Evolutionary conservation across 352 stramenopile species (phyloP).

Genomic region (Globisporangium cederbergense): DNA sequence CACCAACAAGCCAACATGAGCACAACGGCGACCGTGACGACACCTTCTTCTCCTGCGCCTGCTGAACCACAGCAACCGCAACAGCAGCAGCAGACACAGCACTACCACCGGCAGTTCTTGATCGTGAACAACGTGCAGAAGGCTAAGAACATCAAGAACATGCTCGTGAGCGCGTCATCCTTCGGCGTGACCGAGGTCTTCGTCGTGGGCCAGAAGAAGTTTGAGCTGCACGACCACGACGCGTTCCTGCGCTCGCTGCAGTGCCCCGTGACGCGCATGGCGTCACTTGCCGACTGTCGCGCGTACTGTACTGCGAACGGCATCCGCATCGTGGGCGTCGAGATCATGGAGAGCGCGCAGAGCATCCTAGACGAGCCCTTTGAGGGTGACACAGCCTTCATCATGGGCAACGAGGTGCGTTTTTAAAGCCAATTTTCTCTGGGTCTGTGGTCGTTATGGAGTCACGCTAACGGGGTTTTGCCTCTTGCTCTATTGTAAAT

Average conservation of each 20-base stretch:
- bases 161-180: slow-evolving; percentile 76
- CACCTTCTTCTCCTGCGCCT: neutral
- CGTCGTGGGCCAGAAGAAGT: slow-evolving; percentile 87
- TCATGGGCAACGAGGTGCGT: slow-evolving; percentile 93
- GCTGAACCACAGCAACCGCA: neutral
- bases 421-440: neutral
- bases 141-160: slow-evolving; percentile 84
- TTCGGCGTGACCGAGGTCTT: slow-evolving; percentile 86
- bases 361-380: slow-evolving; percentile 72
- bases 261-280: slow-evolving; percentile 62
- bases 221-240: slow-evolving; percentile 55
- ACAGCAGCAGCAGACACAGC: too few relatives aligned
- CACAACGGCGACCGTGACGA: neutral
- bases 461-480: neutral
- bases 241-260: slow-evolving; percentile 41
- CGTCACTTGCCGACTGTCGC: slow-evolving; percentile 79
- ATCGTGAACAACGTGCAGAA: slow-evolving; percentile 95
- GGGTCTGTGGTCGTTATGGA: neutral
- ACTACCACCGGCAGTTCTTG: slow-evolving; percentile 48
- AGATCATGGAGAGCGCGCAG: slow-evolving; percentile 89
- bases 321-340: slow-evolving; percentile 91
- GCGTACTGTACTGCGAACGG: slow-evolving; percentile 45
- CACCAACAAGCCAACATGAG: too few relatives aligned
- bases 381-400: slow-evolving; percentile 87
- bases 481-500: neutral